Percentiles rank a stretch among this genome's conserved stretches.
phyloP scores from a whole-genome alignment of 352 stramenopile species.

The Globisporangium sylvaticum region DNA sequence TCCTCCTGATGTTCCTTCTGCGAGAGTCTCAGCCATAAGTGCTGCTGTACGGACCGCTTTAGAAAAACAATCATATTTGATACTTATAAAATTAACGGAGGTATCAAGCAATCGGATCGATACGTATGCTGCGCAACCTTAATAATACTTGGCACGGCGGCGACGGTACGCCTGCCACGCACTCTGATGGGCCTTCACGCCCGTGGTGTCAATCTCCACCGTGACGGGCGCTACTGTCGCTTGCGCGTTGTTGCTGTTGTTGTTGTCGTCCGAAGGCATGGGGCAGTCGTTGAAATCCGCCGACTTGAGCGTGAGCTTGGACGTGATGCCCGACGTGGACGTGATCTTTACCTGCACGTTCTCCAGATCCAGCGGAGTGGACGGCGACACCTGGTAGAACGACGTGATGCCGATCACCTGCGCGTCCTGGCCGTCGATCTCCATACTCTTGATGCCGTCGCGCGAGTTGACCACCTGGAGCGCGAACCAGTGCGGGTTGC shows the following conservation, averaged over 20 bases:
- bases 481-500: conserved; percentile 57
- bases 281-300: conserved; percentile 36
- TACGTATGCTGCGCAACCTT: not conserved
- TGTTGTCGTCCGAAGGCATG: conserved; percentile 31
- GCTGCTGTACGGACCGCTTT: too few species aligned
- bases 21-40: too few species aligned
- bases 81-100: not conserved
- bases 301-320: conserved; percentile 60
- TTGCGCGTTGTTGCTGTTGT: conserved; percentile 19
- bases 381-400: conserved; percentile 62
- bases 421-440: conserved; percentile 68
- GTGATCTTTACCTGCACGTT: conserved; percentile 19
- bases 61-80: not conserved
- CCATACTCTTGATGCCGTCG: conserved; percentile 66
- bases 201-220: conserved; percentile 27
- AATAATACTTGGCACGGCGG: conserved; percentile 30
- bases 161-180: conserved; percentile 38
- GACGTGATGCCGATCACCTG: conserved; percentile 86
- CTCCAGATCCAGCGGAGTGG: conserved; percentile 35
- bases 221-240: conserved; percentile 21
- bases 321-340: conserved; percentile 43
- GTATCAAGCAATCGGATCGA: not conserved
- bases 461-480: conserved; percentile 60
- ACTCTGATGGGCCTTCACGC: conserved; percentile 28
- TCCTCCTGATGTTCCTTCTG: too few species aligned